Percentiles rank a stretch among this genome's conserved stretches.
phyloP scores from a whole-genome alignment of 1,284 basidiomycete genomes.

The Leccinum cinnamomeum region DNA sequence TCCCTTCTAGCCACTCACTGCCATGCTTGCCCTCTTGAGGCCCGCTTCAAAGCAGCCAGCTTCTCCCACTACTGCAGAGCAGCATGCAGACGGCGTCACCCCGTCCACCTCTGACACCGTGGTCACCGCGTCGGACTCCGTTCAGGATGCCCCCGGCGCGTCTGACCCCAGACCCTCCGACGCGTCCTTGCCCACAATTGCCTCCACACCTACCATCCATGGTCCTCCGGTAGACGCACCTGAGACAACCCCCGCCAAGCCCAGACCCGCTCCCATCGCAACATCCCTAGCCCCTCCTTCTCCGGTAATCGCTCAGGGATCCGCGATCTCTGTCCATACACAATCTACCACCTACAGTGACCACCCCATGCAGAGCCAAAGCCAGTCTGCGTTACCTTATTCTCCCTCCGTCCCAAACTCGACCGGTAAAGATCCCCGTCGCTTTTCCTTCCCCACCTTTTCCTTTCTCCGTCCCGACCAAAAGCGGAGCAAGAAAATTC shows the following conservation, averaged over 20 bases:
- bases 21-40: slow-evolving; percentile 34
- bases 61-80: slow-evolving; percentile 16
- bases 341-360: slow-evolving; percentile 23
- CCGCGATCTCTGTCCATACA: slow-evolving; percentile 17
- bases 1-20: neutral
- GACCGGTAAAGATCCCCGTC: slow-evolving; percentile 29
- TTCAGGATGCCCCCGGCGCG: neutral
- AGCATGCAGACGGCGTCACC: neutral
- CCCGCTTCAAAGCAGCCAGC: slow-evolving; percentile 21
- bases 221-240: slow-evolving; percentile 9
- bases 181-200: slow-evolving; percentile 29
- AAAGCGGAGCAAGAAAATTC: slow-evolving; percentile 26
- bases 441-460: slow-evolving; percentile 42
- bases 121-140: slow-evolving; percentile 3
- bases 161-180: slow-evolving; percentile 16
- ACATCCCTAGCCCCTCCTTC: slow-evolving; percentile 28
- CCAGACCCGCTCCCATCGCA: slow-evolving; percentile 8
- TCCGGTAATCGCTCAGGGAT: slow-evolving; percentile 2
- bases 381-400: slow-evolving; percentile 31
- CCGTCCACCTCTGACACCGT: slow-evolving; percentile 5
- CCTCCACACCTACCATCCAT: slow-evolving; percentile 31
- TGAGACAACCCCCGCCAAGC: slow-evolving; percentile 2
- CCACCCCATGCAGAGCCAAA: slow-evolving; percentile 26
- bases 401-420: slow-evolving; percentile 13
- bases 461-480: slow-evolving; percentile 36